Percentiles rank a stretch among this genome's conserved stretches.
Conservation (phyloP, 768 basidiomycete species). For the Basidioascus undulatus region DNA sequence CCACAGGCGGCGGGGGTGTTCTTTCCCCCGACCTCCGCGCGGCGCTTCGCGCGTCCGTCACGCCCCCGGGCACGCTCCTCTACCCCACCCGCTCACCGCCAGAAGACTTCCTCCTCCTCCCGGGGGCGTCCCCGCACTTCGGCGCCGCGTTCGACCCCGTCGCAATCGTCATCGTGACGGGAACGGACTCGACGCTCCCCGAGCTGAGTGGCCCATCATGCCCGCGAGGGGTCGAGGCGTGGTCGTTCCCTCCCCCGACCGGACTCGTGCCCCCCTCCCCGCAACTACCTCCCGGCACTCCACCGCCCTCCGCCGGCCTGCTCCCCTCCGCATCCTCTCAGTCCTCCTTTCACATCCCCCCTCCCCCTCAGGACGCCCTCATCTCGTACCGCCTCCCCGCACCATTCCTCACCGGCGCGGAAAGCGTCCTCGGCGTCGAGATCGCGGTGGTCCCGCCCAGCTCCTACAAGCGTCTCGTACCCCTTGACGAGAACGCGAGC, state of each 20-base stretch:
- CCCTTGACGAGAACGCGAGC: no score
- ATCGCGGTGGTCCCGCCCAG: no score
- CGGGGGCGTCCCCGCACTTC: constrained; percentile 44
- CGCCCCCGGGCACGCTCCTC: constrained; percentile 23
- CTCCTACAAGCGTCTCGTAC: no score
- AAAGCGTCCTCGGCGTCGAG: no score
- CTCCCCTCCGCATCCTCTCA: background rate
- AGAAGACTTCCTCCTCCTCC: constrained; percentile 61
- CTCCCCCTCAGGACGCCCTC: background rate
- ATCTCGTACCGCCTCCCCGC: constrained; percentile 2
- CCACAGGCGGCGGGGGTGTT: no score
- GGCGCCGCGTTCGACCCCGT: constrained; percentile 39
- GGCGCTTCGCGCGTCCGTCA: constrained; percentile 36
- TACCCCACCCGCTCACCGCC: constrained; percentile 35
- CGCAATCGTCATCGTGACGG: constrained; percentile 37
- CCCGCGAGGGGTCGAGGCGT: constrained; percentile 33
- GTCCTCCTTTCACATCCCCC: constrained; percentile 2
- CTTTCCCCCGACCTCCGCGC: constrained; percentile 23
- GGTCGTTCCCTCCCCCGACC: constrained; percentile 44
- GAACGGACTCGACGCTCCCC: constrained; percentile 20
- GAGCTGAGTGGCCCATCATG: constrained; percentile 16
- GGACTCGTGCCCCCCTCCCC: constrained; percentile 10
- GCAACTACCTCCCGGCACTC: constrained; percentile 15
- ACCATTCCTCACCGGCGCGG: background rate
- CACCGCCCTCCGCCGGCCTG: constrained; percentile 2